Evolutionary conservation across 2,329 filamentous ascomycete genomes (phyloP), one percentile per base, ranked within the genome.

Genomic region (Aspergillus pseudonomiae): DNA sequence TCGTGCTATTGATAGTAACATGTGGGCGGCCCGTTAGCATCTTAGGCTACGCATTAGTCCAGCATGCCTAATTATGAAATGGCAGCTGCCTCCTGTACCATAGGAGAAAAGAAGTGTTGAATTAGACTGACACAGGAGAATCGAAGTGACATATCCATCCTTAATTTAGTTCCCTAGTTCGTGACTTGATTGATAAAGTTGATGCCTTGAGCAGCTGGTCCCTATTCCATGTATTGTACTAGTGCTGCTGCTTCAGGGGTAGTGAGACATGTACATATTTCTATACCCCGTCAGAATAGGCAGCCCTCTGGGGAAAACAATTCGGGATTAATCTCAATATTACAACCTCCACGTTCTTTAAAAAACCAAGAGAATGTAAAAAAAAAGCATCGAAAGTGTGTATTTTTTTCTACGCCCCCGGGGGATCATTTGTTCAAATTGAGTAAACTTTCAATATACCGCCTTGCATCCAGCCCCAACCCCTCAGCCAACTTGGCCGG

Each of bases 401-500:
- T 52, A 34, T 34, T 14, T 41, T 41, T 28, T 52, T 28, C 26
- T 28, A 24, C 21, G 21, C 26, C 26, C 26, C 26, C 26, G 26
- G 26, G 26, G 28, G 16, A 32, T 74, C 63, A 82, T 67, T 75
- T 70, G 73, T 80, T 82, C 69, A 83, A 72, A 64, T 73, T 78
- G 48, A 83, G 70, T 66, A 83, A 65, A 41, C 76, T 76, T 67
- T 83, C 81, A 64, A 83, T 78, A 75, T 82, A 83, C 62, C 75
- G 77, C 64, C 77, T 76, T 24, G 81, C 77, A 75, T 83, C 81
- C 45, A 83, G 71, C 1, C 81, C 81, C 45, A 83, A 67, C 9
- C 81, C 81, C 65, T 83, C 81, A 11, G 76, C 79, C 53, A 79
- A 64, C 61, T 73, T 81, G 26, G 71, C 77, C 0, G 78, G 73